Conservation (phyloP, 2,329 filamentous ascomycete genomes). For the Fusarium newnesense region DNA sequence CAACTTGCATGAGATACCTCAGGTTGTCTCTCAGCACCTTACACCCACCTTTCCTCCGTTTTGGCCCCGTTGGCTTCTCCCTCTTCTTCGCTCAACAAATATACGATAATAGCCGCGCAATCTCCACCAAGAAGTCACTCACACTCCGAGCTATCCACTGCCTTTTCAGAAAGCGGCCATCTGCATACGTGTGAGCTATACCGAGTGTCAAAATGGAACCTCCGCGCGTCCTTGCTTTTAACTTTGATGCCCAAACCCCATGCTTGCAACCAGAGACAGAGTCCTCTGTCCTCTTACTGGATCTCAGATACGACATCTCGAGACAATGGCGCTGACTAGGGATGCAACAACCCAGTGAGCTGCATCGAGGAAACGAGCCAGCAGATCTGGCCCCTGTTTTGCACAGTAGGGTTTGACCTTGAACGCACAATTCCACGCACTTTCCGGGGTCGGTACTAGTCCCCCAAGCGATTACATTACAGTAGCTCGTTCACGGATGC, state of each 20-base stretch:
- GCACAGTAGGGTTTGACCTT: constrained; percentile 17
- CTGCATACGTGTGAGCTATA: constrained; percentile 15
- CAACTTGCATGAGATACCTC: neutral
- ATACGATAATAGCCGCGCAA: constrained; percentile 1
- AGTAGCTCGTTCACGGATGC: neutral
- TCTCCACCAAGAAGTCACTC: constrained; percentile 24
- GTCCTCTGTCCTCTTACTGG: neutral
- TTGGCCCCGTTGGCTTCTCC: neutral
- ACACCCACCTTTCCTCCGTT: neutral
- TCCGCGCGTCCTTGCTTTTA: constrained; percentile 3
- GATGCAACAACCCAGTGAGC: constrained; percentile 9
- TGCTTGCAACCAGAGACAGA: neutral
- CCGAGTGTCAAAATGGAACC: constrained; percentile 8
- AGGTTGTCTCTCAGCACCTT: neutral
- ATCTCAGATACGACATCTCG: constrained; percentile 1
- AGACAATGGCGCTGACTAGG: constrained; percentile 29
- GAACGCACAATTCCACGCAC: constrained; percentile 1
- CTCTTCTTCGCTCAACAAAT: constrained; percentile 4
- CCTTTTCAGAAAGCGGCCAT: constrained; percentile 18
- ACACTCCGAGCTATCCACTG: constrained; percentile 8
- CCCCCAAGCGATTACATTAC: constrained; percentile 5
- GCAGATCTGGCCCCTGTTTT: constrained; percentile 2
- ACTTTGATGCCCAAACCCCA: neutral
- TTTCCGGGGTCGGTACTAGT: constrained; percentile 4
- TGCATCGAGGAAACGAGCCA: constrained; percentile 5